A percentile compares a stretch with the other conserved stretches of the same genome.
Conservation (phyloP, 257 asterid species). For the Solanum corneliomulleri region DNA sequence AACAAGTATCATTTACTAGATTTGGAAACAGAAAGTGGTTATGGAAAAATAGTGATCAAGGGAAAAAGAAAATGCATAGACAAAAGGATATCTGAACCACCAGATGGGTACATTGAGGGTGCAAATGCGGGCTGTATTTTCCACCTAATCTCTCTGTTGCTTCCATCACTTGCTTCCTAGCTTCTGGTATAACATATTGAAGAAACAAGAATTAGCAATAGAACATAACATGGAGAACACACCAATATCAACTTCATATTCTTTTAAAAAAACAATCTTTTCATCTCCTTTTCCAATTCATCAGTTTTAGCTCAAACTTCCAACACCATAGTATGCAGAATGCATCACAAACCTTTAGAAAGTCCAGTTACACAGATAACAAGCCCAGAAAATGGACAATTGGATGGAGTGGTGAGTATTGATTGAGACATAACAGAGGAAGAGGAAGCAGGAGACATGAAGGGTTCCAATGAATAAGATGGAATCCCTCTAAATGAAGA, state of each 20-base stretch:
- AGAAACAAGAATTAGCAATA: neutral
- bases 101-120: slow-evolving; percentile 94
- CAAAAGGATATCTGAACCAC: slow-evolving; percentile 95
- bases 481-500: slow-evolving; percentile 62
- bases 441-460: slow-evolving; percentile 42
- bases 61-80: neutral
- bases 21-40: neutral
- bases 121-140: slow-evolving; percentile 85
- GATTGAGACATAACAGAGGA: slow-evolving; percentile 31
- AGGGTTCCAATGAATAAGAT: slow-evolving; percentile 38
- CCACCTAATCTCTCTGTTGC: slow-evolving; percentile 95
- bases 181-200: slow-evolving; percentile 31
- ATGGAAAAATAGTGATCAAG: neutral
- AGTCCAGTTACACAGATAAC: slow-evolving; percentile 90
- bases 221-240: neutral
- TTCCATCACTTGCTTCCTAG: slow-evolving; percentile 92
- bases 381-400: slow-evolving; percentile 70
- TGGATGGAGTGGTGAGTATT: slow-evolving; percentile 18
- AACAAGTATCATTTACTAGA: neutral
- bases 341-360: slow-evolving; percentile 47
- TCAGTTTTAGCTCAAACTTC: neutral
- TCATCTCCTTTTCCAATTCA: neutral
- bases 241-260: neutral
- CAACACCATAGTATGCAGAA: neutral
- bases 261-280: neutral